Evolutionary conservation across 306 rosid genomes (phyloP), one percentile per base, ranked within the genome.

Genomic region (Castanopsis chinensis): DNA sequence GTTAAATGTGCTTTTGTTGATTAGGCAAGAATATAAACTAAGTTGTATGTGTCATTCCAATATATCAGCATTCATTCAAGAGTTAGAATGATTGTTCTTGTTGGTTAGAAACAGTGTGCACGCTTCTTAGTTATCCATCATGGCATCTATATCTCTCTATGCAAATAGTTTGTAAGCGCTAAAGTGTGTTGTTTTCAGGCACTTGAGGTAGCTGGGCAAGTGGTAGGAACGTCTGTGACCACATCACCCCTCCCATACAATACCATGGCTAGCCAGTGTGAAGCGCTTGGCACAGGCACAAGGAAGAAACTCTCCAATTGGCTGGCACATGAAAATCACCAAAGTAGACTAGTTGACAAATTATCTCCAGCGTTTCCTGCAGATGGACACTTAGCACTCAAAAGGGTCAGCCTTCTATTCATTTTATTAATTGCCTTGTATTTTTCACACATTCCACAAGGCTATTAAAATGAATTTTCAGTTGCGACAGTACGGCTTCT

Each of bases 251-350:
- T 96, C 18, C 96, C 99, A n/a, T 96, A 88, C 90, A 88, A 90
- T 52, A 52, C 97, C 85, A 93, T 96, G 94, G 90, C 98, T n/a
- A 88, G 91, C 89, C 99, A 93, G 82, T 96, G 98, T 35, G 99
- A 96, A 83, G 89, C 94, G 19, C 92, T 96, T 3, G 99, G 99
- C 71, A 90, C 96, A 17, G 92, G 93, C 81, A 86, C 96, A 60
- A 86, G 99, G 82, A 93, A 90, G 84, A 96, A 89, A 76, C 94
- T 96, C 69, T 90, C 96, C 33, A 93, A 85, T 76, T 96, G 99
- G 99, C 85, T 96, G 79, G 89, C 97, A 76, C 87, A 84, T 59
- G 98, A 96, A 86, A 88, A 87, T 43, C 87, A 79, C 79, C 80
- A 83, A 67, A 74, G 81, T 65, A 87, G 80, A 76, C 78, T 78